Evolutionary conservation across 2,329 filamentous ascomycete genomes (phyloP).

Genomic region (Tolypocladium tropicale): DNA sequence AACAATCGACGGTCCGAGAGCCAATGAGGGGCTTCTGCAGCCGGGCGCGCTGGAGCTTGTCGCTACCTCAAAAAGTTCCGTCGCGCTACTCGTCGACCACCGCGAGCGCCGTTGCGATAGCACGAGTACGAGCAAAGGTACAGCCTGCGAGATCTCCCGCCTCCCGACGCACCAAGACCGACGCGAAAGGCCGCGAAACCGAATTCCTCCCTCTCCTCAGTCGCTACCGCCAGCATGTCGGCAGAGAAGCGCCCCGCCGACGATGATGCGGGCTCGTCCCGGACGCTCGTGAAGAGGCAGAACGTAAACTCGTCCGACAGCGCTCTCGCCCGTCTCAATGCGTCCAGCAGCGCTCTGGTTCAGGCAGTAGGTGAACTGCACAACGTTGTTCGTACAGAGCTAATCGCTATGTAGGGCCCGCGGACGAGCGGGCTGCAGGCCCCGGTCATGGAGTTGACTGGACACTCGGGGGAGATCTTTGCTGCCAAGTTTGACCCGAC

Average conservation of each 20-base stretch:
- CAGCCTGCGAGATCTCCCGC: background rate
- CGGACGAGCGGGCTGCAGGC: constrained; percentile 78
- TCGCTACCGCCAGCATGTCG: constrained; percentile 51
- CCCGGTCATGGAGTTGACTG: constrained; percentile 87
- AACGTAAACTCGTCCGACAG: constrained; percentile 47
- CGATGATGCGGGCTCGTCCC: constrained; percentile 66
- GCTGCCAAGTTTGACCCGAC: constrained; percentile 81
- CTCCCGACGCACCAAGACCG: background rate
- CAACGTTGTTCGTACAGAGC: background rate
- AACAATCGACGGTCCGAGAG: constrained; percentile 24
- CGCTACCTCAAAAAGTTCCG: constrained; percentile 2
- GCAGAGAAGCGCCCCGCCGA: constrained; percentile 88
- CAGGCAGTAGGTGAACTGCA: constrained; percentile 34
- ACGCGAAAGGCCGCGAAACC: background rate
- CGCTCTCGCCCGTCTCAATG: constrained; percentile 41
- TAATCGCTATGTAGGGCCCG: constrained; percentile 44
- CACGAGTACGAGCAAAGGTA: too few relatives aligned
- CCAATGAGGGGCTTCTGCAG: constrained; percentile 13
- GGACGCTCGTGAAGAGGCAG: constrained; percentile 83
- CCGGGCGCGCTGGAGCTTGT: background rate
- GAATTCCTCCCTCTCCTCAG: background rate
- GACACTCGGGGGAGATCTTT: constrained; percentile 79
- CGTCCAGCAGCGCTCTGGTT: constrained; percentile 35
- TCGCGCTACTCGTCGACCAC: background rate
- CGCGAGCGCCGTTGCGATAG: background rate